These are phyloP conservation scores for Ulmus americana DNA, from an alignment of 331 rosid species.

Conservation along the genomic window DNA sequence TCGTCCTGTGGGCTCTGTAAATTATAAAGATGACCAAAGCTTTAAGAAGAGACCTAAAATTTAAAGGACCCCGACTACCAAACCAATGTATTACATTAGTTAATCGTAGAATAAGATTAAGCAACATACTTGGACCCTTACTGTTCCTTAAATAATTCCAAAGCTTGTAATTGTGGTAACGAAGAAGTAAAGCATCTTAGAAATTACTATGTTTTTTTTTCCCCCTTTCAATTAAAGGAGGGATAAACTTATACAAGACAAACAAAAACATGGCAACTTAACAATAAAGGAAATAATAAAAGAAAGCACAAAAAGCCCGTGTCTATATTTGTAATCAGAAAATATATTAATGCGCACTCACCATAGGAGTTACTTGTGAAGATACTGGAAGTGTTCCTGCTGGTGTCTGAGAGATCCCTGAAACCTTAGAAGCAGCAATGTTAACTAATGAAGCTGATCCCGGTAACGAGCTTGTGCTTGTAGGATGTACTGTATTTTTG, in stretches of 20 bases:
- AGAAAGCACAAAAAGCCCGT: constrained; percentile 8
- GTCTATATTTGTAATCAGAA: constrained; percentile 5
- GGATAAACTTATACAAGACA: background rate
- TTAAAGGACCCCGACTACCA: background rate
- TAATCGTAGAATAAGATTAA: background rate
- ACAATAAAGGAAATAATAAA: background rate
- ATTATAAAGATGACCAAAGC: constrained; percentile 11
- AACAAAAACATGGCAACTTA: background rate
- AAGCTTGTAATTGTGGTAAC: background rate
- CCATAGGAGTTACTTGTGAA: constrained; percentile 47
- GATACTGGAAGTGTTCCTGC: constrained; percentile 39
- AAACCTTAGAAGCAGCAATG: constrained; percentile 37
- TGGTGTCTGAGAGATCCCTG: constrained; percentile 47
- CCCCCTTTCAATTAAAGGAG: background rate
- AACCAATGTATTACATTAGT: background rate
- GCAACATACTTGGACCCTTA: background rate
- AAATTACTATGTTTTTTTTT: too few relatives aligned
- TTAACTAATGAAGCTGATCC: constrained; percentile 44
- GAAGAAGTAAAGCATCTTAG: too few relatives aligned
- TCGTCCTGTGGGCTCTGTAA: constrained; percentile 48
- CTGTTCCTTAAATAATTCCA: background rate
- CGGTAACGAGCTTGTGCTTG: constrained; percentile 28
- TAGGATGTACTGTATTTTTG: constrained; percentile 16
- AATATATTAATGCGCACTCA: constrained; percentile 33
- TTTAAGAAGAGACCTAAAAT: background rate